A percentile compares a stretch with the other conserved stretches of the same genome.
Evolutionary conservation across 2,329 filamentous ascomycete species (phyloP).

Genomic region (Orbilia ellipsospora): DNA sequence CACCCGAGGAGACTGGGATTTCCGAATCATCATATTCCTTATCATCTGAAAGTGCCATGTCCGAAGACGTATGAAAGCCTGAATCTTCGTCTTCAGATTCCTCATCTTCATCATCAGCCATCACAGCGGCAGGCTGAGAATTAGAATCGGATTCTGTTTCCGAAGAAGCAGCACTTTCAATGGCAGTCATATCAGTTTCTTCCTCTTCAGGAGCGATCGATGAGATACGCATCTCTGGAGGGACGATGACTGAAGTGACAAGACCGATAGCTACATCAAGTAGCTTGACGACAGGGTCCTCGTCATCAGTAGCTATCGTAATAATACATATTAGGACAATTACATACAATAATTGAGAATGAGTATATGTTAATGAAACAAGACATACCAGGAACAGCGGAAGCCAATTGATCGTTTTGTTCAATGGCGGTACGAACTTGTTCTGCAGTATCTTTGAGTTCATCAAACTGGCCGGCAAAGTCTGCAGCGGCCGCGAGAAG

Average conservation of each 20-base stretch:
- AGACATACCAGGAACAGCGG: neutral
- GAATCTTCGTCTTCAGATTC: neutral
- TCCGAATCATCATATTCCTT: neutral
- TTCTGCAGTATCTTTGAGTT: neutral
- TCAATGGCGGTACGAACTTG: neutral
- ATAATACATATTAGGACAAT: conserved; percentile 2
- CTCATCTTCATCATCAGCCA: neutral
- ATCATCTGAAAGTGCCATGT: neutral
- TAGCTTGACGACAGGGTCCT: conserved; percentile 21
- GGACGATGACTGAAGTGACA: conserved; percentile 10
- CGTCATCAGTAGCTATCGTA: neutral
- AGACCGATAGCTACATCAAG: conserved; percentile 7
- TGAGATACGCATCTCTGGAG: too few species aligned
- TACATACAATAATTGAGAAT: too few species aligned
- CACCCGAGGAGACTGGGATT: neutral
- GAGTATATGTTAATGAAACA: neutral
- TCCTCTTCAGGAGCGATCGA: too few species aligned
- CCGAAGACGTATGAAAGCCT: conserved; percentile 3
- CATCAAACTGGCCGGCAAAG: conserved; percentile 11
- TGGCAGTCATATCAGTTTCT: neutral
- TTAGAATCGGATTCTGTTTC: neutral
- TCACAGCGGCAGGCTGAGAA: conserved; percentile 8
- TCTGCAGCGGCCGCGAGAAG: conserved; percentile 14
- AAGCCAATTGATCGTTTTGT: neutral
- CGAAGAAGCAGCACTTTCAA: neutral